Conservation (phyloP, 2,329 filamentous ascomycete species). For the Bisporella sp. region DNA sequence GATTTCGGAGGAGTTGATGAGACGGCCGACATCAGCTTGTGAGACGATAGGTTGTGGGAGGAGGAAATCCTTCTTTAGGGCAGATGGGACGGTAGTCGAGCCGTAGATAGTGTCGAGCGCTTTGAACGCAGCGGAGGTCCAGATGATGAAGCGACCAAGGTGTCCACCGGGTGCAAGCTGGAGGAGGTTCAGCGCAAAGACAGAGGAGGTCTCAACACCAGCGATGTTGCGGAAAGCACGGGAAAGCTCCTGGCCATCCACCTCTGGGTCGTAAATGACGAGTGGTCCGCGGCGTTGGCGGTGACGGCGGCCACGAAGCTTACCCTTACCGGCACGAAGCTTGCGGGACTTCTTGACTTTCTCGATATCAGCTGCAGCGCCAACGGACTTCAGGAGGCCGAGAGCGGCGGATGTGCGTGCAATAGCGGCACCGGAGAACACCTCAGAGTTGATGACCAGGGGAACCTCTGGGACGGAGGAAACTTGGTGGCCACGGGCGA, state of each 20-base stretch:
- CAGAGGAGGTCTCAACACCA: conserved; percentile 92
- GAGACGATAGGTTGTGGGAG: conserved; percentile 87
- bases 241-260: conserved; percentile 90
- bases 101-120: conserved; percentile 97
- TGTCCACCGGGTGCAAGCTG: conserved; percentile 98
- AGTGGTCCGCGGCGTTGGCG: conserved; percentile 96
- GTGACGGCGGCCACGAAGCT: conserved; percentile 93
- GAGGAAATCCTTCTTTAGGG: conserved; percentile 98
- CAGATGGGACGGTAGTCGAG: conserved; percentile 79
- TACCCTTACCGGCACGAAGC: conserved; percentile 97
- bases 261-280: conserved; percentile 93
- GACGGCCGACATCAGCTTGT: conserved; percentile 90
- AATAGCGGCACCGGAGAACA: conserved; percentile 73
- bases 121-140: conserved; percentile 95
- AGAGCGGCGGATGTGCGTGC: conserved; percentile 86
- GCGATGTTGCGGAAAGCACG: conserved; percentile 97
- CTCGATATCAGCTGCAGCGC: conserved; percentile 82
- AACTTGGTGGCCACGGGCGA: conserved; percentile 96
- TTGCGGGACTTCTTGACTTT: conserved; percentile 97
- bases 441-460: conserved; percentile 86
- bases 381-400: conserved; percentile 81
- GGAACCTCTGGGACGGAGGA: conserved; percentile 90
- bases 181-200: conserved; percentile 94
- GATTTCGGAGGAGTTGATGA: conserved; percentile 99
- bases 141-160: conserved; percentile 98